These are phyloP conservation scores for Trametes sanguinea DNA, from an alignment of 768 basidiomycete genomes.

Conservation along the genomic window DNA sequence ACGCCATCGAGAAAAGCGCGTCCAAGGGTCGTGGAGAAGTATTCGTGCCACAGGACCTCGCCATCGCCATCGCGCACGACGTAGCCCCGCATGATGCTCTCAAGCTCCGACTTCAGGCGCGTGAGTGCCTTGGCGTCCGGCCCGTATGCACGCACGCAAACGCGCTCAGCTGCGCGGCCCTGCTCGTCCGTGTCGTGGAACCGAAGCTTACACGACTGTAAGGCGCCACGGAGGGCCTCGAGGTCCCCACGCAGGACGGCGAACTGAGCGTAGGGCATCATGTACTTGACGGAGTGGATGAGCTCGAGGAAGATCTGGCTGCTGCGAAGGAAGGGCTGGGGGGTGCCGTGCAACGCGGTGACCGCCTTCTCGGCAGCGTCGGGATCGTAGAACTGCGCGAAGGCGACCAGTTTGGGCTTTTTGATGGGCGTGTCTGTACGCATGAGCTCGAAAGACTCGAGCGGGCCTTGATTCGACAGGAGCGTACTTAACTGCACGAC, in stretches of 20 bases:
- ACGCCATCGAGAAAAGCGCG: conserved; percentile 39
- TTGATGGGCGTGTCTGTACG: conserved; percentile 22
- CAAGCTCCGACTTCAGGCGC: conserved; percentile 39
- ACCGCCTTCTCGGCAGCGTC: conserved; percentile 39
- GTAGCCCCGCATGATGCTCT: conserved; percentile 42
- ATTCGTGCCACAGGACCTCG: conserved; percentile 47
- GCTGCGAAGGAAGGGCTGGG: conserved; percentile 41
- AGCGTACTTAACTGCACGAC: conserved; percentile 36
- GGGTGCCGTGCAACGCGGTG: conserved; percentile 24
- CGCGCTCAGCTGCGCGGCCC: conserved; percentile 31
- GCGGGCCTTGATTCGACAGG: conserved; percentile 38
- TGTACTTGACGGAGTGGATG: conserved; percentile 45
- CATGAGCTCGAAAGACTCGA: conserved; percentile 44
- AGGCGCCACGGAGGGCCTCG: conserved; percentile 33
- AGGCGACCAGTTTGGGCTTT: conserved; percentile 41
- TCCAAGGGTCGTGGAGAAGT: conserved; percentile 47
- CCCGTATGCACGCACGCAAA: conserved; percentile 43
- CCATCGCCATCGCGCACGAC: conserved; percentile 36
- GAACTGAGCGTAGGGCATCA: conserved; percentile 37
- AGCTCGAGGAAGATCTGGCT: conserved; percentile 41
- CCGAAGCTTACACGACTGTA: conserved; percentile 38
- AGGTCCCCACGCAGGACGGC: conserved; percentile 40
- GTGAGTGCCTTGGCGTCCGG: conserved; percentile 39
- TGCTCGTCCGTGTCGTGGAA: conserved; percentile 30
- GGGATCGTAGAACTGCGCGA: conserved; percentile 43